Base-by-base conservation (phyloP, 176 grass and related monocot genomes). In the Oryza nivara region DNA sequence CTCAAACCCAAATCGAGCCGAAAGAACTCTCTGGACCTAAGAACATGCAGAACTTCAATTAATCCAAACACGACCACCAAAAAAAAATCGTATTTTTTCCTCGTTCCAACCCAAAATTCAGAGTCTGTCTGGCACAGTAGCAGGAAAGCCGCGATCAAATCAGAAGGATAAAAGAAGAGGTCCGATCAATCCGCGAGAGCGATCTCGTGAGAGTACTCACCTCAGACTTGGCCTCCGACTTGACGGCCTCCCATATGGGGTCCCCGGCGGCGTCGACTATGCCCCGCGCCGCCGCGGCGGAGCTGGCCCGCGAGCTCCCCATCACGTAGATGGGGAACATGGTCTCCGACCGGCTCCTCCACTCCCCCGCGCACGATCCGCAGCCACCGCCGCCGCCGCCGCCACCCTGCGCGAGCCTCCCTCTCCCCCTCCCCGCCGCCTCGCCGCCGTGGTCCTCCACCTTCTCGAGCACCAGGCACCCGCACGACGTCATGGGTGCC, bases 271-370 rank as follows among this genome's bases (percentile, higher is more conserved):
- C 78, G 81, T 94, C 93, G 41, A 91, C 84, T 38, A 94, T 84
- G 54, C 77, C 82, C 61, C 89, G 75, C 43, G 76, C 82, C 61
- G 72, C 80, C 68, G 92, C 86, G 12, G 83, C 47, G 67, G 89
- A 76, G 82, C 80, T 94, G 60, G 73, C 38, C 80, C 76, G 83
- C 60, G 82, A 84, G 84, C 51, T 88, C 69, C 86, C 91, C 93
- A 92, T 92, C 56, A 90, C 96, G 77, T 99, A 99, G 79, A 99
- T 92, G 63, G 95, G 95, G 82, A 98, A 98, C 44, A 95, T 95
- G 70, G 80, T 17, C 92, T 95, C 95, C 58, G 89, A 90, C 22
- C 73, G 86, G 83, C 80, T 84, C 83, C 88, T 79, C 76, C 82
- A 80, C 25, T 48, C 81, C 72, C 83, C 70, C 30, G 79, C 67